Base-by-base conservation (phyloP, 495 filamentous ascomycete species). In the Daldinia childiae region DNA sequence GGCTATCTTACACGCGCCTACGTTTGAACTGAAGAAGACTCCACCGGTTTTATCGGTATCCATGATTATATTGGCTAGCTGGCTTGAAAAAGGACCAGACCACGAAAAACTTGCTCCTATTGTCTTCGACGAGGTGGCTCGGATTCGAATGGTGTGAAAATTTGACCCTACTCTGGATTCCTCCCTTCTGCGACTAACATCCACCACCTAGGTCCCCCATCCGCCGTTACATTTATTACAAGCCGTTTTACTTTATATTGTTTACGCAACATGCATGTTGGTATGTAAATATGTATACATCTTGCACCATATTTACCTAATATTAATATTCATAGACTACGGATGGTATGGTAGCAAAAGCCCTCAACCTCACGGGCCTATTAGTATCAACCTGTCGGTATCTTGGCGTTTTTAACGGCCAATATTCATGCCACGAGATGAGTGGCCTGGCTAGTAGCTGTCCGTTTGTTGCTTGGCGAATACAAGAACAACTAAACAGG, bases 401-500 rank as follows among this genome's bases (percentile, higher is more conserved):
- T 59, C 58, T 76, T 34, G 75, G 73, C 0, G 64, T 80, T 38
- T 80, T 80, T 65, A 79, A 66, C 34, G 77, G 78, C 27, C 72
- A 76, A 55, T 69, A 74, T 17, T 61, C 66, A 15, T 54, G 69
- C 21, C 67, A 68, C 7, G 75, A 78, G 17, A 63, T 63, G 50
- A 52, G 58, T 6, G 73, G 67, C n/a, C 50, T 64, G 5, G 30
- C 26, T 12, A 51, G 29, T 27, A 29, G 27, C 6, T 73, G 64
- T 32, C 74, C 59, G 51, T 75, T 69, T 32, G 26, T n/a, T 34
- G 61, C 59, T 24, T 80, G 78, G 78, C 64, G 78, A n/a, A 69
- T 69, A 54, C 68, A 79, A 43, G 78, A 80, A 30, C 75, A 80
- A 62, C 48, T 79, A 7, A 74, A 79, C 30, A 77, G 77, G 76